Evolutionary conservation across 2,329 filamentous ascomycete genomes (phyloP).

Genomic region (Epichloe gansuensis): DNA sequence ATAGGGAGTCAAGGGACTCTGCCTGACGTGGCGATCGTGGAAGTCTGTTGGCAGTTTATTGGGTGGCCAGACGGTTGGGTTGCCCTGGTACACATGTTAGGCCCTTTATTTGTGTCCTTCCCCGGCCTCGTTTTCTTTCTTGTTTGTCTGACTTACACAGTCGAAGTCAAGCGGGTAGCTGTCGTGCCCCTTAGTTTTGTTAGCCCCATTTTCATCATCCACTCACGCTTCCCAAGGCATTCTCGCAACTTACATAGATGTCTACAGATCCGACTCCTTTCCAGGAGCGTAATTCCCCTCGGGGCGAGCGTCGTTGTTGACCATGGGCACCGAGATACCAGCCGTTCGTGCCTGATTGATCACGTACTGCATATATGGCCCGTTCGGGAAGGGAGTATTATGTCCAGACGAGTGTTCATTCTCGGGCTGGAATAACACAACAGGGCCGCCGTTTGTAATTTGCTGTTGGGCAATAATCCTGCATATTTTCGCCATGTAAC

Average conservation of each 20-base stretch:
- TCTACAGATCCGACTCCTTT: conserved; percentile 38
- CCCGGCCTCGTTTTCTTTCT: not conserved
- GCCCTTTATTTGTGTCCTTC: not conserved
- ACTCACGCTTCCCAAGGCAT: not conserved
- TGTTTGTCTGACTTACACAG: conserved; percentile 18
- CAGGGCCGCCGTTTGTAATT: conserved; percentile 70
- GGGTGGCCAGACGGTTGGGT: conserved; percentile 48
- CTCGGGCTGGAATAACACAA: conserved; percentile 70
- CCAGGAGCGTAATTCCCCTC: conserved; percentile 53
- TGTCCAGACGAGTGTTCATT: conserved; percentile 59
- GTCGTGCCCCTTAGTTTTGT: conserved; percentile 17
- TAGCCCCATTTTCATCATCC: not conserved
- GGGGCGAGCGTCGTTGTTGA: conserved; percentile 59
- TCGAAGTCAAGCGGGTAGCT: conserved; percentile 33
- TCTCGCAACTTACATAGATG: conserved; percentile 35
- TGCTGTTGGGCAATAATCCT: conserved; percentile 60
- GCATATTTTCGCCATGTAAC: conserved; percentile 50
- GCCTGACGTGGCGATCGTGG: conserved; percentile 18
- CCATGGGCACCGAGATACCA: conserved; percentile 61
- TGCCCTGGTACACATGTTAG: conserved; percentile 10
- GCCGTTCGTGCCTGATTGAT: conserved; percentile 54
- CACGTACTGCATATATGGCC: conserved; percentile 58
- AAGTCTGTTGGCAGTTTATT: conserved; percentile 41
- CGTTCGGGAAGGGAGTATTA: conserved; percentile 47
- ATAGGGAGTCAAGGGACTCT: conserved; percentile 55